Conservation (phyloP, 2,329 filamentous ascomycete genomes). For the Aspergillus pseudonomiae region DNA sequence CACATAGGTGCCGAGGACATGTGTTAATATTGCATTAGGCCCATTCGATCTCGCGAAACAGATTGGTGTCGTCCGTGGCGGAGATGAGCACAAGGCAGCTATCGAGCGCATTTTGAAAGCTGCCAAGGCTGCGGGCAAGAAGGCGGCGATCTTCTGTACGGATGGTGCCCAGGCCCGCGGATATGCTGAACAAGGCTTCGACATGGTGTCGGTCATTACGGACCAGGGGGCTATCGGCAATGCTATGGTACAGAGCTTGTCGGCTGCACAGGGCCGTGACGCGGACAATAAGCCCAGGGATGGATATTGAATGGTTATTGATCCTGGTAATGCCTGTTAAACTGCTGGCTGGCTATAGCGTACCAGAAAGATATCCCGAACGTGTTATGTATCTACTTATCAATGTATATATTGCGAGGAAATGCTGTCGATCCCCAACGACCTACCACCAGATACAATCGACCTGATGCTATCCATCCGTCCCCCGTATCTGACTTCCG, state of each 20-base stretch:
- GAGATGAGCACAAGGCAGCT: constrained; percentile 44
- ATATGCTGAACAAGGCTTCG: constrained; percentile 42
- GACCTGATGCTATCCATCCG: too few species aligned
- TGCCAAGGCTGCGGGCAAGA: constrained; percentile 41
- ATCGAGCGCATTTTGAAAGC: constrained; percentile 41
- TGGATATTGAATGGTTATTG: constrained; percentile 15
- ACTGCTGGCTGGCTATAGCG: not conserved
- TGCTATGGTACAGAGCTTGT: constrained; percentile 38
- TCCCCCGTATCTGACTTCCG: too few species aligned
- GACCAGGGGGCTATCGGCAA: constrained; percentile 39
- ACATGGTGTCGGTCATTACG: constrained; percentile 46
- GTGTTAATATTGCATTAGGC: constrained; percentile 15
- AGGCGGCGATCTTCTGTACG: constrained; percentile 47
- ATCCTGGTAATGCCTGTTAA: not conserved
- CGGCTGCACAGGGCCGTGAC: constrained; percentile 31
- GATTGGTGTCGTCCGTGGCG: constrained; percentile 38
- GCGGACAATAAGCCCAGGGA: constrained; percentile 12
- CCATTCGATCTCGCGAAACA: constrained; percentile 44
- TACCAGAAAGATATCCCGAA: not conserved
- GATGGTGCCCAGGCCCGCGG: constrained; percentile 38
- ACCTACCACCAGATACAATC: too few species aligned
- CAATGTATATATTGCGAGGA: too few species aligned
- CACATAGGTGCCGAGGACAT: not conserved
- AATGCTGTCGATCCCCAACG: too few species aligned
- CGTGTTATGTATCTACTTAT: too few species aligned